A percentile compares a stretch with the other conserved stretches of the same genome.
These are phyloP conservation scores for Fusarium algeriense DNA, from an alignment of 2,329 filamentous ascomycete species.

Conservation along the genomic window DNA sequence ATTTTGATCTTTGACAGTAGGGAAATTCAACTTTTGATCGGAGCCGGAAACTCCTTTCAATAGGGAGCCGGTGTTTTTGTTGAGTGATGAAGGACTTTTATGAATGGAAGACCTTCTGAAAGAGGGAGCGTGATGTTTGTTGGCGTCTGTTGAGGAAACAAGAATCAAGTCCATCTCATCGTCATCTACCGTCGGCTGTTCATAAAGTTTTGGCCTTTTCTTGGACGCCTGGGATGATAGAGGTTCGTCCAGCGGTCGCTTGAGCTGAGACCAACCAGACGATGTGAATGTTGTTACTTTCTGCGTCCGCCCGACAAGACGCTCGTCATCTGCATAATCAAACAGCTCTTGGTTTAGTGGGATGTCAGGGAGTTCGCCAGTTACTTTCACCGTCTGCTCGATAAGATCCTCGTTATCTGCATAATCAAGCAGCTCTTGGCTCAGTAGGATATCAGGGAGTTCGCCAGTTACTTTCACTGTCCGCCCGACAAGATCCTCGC, in stretches of 20 bases:
- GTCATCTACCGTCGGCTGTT: not conserved
- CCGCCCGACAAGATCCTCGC: too few species aligned
- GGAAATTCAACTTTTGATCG: constrained; percentile 68
- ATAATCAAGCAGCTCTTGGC: constrained; percentile 54
- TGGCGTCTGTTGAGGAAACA: constrained; percentile 7
- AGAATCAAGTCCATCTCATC: constrained; percentile 28
- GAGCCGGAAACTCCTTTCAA: constrained; percentile 45
- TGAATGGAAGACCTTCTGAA: constrained; percentile 6
- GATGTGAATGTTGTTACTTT: constrained; percentile 12
- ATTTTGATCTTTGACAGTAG: constrained; percentile 81
- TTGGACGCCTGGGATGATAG: not conserved
- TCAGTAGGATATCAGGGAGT: constrained; percentile 55
- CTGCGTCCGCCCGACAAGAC: constrained; percentile 44
- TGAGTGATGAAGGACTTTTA: constrained; percentile 6
- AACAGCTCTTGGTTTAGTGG: constrained; percentile 56
- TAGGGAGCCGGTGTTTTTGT: not conserved
- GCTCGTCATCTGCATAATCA: constrained; percentile 56
- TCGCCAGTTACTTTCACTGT: constrained; percentile 45
- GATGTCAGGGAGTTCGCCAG: constrained; percentile 53
- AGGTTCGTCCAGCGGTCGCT: constrained; percentile 21
- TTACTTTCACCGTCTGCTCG: constrained; percentile 26
- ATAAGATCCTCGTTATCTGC: constrained; percentile 55
- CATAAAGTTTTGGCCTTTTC: constrained; percentile 16
- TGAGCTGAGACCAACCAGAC: constrained; percentile 11
- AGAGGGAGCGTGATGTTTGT: constrained; percentile 2